phyloP scores from a whole-genome alignment of 2,329 filamentous ascomycete genomes.

The Hyphodiscus sp. region DNA sequence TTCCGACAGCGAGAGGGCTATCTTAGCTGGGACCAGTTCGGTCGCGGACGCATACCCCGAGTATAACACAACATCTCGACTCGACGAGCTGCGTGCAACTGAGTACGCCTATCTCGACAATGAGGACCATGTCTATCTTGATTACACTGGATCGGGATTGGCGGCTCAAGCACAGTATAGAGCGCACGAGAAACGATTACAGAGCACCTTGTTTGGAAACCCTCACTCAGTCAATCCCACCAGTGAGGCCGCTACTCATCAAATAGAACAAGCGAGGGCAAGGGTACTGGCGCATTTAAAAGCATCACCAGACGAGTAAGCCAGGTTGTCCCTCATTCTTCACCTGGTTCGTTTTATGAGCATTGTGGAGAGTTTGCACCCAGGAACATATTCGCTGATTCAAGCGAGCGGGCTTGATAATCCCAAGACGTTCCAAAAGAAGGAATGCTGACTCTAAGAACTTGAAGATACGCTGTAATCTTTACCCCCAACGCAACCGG shows the following conservation, averaged over 20 bases:
- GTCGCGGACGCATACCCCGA: constrained; percentile 24
- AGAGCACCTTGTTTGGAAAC: constrained; percentile 32
- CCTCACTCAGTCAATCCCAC: constrained; percentile 36
- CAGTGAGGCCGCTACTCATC: constrained; percentile 30
- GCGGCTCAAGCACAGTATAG: constrained; percentile 30
- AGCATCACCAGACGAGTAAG: constrained; percentile 29
- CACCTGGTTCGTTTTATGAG: too few species aligned
- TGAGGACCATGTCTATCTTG: constrained; percentile 35
- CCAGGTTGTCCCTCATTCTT: too few species aligned
- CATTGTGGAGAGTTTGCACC: too few species aligned
- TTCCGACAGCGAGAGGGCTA: too few species aligned
- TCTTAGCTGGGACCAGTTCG: too few species aligned
- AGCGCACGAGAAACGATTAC: constrained; percentile 29
- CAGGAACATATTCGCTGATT: too few species aligned
- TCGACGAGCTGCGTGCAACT: constrained; percentile 30
- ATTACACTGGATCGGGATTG: constrained; percentile 36
- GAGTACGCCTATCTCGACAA: constrained; percentile 35
- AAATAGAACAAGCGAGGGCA: constrained; percentile 29
- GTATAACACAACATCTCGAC: constrained; percentile 27
- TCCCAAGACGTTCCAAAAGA: too few species aligned
- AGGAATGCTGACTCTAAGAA: too few species aligned
- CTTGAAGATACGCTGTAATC: constrained; percentile 31
- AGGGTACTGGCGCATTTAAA: constrained; percentile 31
- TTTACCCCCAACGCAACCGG: constrained; percentile 37
- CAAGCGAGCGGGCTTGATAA: too few species aligned